These are phyloP conservation scores for Alternaria dauci DNA, from an alignment of 2,329 filamentous ascomycete genomes.

Conservation along the genomic window DNA sequence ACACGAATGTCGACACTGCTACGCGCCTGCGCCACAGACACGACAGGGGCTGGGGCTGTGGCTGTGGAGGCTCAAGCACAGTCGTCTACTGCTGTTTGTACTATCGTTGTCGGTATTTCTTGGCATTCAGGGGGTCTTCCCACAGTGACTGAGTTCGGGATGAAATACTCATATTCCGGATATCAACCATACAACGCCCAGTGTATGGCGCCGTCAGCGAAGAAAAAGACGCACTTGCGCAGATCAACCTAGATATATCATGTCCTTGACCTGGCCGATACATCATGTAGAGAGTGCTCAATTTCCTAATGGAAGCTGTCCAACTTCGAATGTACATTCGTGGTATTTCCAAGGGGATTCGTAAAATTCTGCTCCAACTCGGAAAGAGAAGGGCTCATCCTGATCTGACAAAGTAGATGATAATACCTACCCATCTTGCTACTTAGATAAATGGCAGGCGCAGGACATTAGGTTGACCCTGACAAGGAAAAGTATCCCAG, in stretches of 20 bases:
- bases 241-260: neutral
- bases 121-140: neutral
- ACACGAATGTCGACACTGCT: slow-evolving; percentile 28
- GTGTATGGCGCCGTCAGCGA: neutral
- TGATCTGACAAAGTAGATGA: neutral
- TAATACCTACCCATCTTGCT: neutral
- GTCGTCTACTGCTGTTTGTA: slow-evolving; percentile 11
- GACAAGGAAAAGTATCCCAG: neutral
- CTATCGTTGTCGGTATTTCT: neutral
- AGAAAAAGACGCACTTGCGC: neutral
- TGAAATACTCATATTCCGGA: neutral
- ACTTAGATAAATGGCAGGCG: neutral
- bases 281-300: neutral
- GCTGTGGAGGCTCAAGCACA: slow-evolving; percentile 20
- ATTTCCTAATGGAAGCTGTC: neutral
- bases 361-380: neutral
- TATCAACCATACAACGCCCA: neutral
- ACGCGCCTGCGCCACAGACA: slow-evolving; percentile 28
- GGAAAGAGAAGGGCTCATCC: neutral
- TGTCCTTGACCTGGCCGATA: neutral
- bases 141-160: neutral
- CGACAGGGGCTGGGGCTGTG: slow-evolving; percentile 24
- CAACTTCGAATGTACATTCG: neutral
- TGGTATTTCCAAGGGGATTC: neutral
- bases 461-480: neutral